Percentiles rank a stretch among this genome's conserved stretches.
phyloP scores from a whole-genome alignment of 345 rosid genomes.

The Iberis pinnata region DNA sequence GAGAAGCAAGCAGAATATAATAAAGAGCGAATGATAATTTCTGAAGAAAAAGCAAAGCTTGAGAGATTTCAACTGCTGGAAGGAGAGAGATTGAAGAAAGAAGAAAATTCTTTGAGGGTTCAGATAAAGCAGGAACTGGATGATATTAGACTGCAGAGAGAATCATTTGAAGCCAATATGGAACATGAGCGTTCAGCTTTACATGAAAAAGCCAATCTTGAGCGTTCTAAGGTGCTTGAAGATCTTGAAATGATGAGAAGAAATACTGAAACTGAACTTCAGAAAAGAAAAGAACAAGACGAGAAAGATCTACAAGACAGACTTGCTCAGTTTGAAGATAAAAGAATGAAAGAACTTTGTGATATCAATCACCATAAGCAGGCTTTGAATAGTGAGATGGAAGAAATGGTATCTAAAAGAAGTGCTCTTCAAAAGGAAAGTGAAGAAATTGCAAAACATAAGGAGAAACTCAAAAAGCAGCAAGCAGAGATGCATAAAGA shows the following conservation, averaged over 20 bases:
- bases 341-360: slow-evolving; percentile 40
- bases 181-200: slow-evolving; percentile 46
- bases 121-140: too few relatives aligned
- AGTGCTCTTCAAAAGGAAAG: slow-evolving; percentile 41
- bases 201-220: slow-evolving; percentile 42
- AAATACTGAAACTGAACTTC: slow-evolving; percentile 37
- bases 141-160: slow-evolving; percentile 50
- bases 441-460: slow-evolving; percentile 42
- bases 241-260: slow-evolving; percentile 50
- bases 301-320: slow-evolving; percentile 43
- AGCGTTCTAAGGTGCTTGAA: slow-evolving; percentile 41
- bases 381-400: slow-evolving; percentile 41
- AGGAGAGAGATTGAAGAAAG: too few relatives aligned
- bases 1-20: too few relatives aligned
- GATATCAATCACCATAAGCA: slow-evolving; percentile 40
- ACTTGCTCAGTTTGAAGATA: slow-evolving; percentile 36
- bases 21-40: too few relatives aligned
- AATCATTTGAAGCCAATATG: slow-evolving; percentile 54
- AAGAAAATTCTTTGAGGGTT: too few relatives aligned
- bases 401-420: slow-evolving; percentile 42
- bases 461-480: slow-evolving; percentile 48
- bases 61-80: too few relatives aligned
- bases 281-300: slow-evolving; percentile 38
- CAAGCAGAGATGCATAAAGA: slow-evolving; percentile 65
- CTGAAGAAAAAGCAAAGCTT: too few relatives aligned